Evolutionary conservation across 495 filamentous ascomycete species (phyloP).

Genomic region (Trichoderma orchidacearum): DNA sequence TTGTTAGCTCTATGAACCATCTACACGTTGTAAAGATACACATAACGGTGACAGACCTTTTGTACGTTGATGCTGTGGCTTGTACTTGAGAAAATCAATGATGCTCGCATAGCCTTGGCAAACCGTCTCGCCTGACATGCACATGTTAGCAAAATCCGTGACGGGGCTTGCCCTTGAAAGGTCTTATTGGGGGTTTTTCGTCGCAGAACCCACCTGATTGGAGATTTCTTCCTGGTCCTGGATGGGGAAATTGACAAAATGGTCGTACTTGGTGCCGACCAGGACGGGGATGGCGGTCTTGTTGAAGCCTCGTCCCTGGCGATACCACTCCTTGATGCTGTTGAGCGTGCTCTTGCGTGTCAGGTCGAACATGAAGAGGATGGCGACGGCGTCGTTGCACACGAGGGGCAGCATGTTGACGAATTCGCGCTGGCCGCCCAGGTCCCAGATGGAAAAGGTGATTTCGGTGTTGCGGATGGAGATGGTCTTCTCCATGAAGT

Average conservation of each 20-base stretch:
- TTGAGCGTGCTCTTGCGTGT: conserved; percentile 97
- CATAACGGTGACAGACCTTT: conserved; percentile 47
- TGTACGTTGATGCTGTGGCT: conserved; percentile 99
- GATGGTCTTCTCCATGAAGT: conserved; percentile 99
- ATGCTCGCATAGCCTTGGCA: conserved; percentile 94
- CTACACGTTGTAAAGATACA: not conserved
- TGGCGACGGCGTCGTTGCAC: conserved; percentile 96
- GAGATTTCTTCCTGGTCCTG: conserved; percentile 98
- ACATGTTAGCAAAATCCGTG: not conserved
- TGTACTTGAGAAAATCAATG: conserved; percentile 94
- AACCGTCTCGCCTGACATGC: conserved; percentile 72
- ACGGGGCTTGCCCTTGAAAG: not conserved
- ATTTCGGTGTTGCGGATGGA: conserved; percentile 99
- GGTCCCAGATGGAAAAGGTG: conserved; percentile 98
- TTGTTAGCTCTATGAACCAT: not conserved
- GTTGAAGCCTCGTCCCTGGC: conserved; percentile 95
- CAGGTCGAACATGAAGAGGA: conserved; percentile 98
- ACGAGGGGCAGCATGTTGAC: conserved; percentile 98
- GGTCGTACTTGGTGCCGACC: conserved; percentile 95
- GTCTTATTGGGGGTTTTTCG: not conserved
- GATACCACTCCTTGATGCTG: conserved; percentile 99
- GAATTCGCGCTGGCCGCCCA: conserved; percentile 95
- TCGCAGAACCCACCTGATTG: conserved; percentile 53
- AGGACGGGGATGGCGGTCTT: conserved; percentile 97
- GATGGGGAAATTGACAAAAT: conserved; percentile 94